Evolutionary conservation across 148 eudicot genomes (phyloP).

Genomic region (Camellia granthamiana): DNA sequence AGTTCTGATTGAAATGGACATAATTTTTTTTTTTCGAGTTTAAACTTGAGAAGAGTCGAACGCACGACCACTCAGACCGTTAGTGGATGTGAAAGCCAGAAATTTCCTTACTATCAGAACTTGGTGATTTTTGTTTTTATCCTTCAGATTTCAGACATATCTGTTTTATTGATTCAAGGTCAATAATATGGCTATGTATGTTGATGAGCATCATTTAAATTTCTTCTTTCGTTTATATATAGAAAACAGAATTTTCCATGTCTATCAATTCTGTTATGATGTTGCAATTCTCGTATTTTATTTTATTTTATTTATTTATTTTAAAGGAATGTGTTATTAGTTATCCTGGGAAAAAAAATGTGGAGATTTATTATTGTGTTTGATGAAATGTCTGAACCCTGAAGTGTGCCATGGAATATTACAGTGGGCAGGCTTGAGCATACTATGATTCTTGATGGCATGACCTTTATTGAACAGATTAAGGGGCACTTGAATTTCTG

Average conservation of each 20-base stretch:
- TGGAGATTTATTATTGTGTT: too few species aligned
- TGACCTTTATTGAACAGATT: background rate
- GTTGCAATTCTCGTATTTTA: background rate
- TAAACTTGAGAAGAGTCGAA: slow-evolving; percentile 15
- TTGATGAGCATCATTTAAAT: background rate
- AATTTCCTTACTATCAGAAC: slow-evolving; percentile 30
- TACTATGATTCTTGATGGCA: background rate
- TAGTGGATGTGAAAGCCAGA: slow-evolving; percentile 35
- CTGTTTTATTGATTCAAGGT: slow-evolving; percentile 10
- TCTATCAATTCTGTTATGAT: background rate
- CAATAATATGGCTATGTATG: background rate
- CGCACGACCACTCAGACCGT: slow-evolving; percentile 29
- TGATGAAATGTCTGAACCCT: background rate
- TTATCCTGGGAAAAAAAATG: background rate
- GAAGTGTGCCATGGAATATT: background rate
- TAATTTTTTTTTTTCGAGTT: slow-evolving; percentile 14
- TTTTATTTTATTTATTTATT: too few species aligned
- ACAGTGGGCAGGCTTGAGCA: background rate
- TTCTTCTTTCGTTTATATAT: slow-evolving; percentile 1
- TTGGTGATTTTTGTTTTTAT: slow-evolving; percentile 21
- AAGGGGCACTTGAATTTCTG: background rate
- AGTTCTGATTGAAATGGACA: slow-evolving; percentile 16
- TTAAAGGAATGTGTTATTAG: background rate
- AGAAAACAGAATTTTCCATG: background rate
- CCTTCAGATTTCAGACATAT: background rate